Base-by-base conservation (phyloP, 768 basidiomycete species). In the Leccinum obscurum region DNA sequence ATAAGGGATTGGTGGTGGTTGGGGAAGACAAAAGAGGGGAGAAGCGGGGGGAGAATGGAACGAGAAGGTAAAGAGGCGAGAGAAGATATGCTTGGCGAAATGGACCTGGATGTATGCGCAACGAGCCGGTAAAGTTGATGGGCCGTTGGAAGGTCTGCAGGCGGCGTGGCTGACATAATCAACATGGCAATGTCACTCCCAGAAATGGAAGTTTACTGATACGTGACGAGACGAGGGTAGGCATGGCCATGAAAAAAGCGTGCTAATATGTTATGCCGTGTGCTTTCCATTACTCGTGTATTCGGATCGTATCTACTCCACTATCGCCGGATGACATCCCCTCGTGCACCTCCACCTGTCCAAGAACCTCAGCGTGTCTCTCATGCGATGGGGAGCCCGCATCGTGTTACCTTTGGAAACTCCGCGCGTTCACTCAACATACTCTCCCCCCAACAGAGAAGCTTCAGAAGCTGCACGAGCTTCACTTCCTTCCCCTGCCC, bases 401-500 rank as follows among this genome's bases (percentile, higher is more conserved):
- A 52, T n/a, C 58, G 48, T 51, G 60, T 82, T 72, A 89, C 87
- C 82, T 85, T 86, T 8, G 92, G 92, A 77, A 91, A 92, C 50
- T 92, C 91, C 1, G 85, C 88, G 61, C 84, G 83, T 69, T 92
- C 90, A 58, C 82, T 83, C 65, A 96, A 74, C 81, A 89, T 76
- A 53, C 78, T 80, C 77, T 96, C 94, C 0, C 93, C 95, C 94
- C 95, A 98, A 51, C 83, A 85, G 66, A 95, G 78, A 66, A 97
- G 78, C 76, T 90, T 87, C 73, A 98, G 75, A 70, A 98, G 71
- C 17, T 86, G 87, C 30, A 89, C 85, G 54, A 98, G 76, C 76
- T 96, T 97, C 58, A 95, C 92, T 72, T 96, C 92, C 71, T 90
- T 90, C 0, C 94, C 93, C 68, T 98, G 93, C 65, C 93, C 91